These are phyloP conservation scores for Amanita pseudoporphyria DNA, from an alignment of 768 basidiomycete genomes.

Conservation along the genomic window DNA sequence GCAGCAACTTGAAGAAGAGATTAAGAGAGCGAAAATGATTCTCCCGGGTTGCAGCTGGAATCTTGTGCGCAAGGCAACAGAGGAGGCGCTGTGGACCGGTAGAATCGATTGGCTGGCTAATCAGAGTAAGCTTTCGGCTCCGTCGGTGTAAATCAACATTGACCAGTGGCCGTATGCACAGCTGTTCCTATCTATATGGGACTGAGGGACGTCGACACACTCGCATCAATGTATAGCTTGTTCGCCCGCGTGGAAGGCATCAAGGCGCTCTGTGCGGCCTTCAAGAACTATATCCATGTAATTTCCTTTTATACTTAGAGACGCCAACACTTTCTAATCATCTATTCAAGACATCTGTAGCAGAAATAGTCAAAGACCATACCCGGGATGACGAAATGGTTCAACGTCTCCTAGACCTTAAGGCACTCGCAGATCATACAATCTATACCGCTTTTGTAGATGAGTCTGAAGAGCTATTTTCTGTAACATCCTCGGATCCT, in stretches of 20 bases:
- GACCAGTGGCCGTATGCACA: slow-evolving; percentile 14
- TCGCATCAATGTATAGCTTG: slow-evolving; percentile 48
- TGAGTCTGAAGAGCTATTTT: slow-evolving; percentile 18
- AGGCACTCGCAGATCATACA: slow-evolving; percentile 42
- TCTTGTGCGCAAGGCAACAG: slow-evolving; percentile 41
- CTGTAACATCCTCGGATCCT: slow-evolving; percentile 11
- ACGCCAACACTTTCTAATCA: not conserved
- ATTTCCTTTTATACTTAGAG: slow-evolving; percentile 7
- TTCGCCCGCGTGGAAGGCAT: slow-evolving; percentile 50
- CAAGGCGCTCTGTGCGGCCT: slow-evolving; percentile 46
- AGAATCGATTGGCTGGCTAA: slow-evolving; percentile 30
- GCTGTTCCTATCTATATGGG: slow-evolving; percentile 42
- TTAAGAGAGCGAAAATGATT: slow-evolving; percentile 38
- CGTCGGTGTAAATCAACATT: not conserved
- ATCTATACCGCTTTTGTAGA: slow-evolving; percentile 43
- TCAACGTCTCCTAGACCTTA: slow-evolving; percentile 57
- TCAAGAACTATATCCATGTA: slow-evolving; percentile 55
- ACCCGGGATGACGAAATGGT: slow-evolving; percentile 73
- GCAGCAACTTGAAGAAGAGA: slow-evolving; percentile 45
- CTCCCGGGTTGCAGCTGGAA: slow-evolving; percentile 41
- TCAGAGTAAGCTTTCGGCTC: slow-evolving; percentile 18
- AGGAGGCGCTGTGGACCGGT: slow-evolving; percentile 38
- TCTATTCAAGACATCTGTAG: slow-evolving; percentile 39
- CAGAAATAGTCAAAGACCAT: slow-evolving; percentile 54
- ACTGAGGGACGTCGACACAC: slow-evolving; percentile 28